Conservation (phyloP, 2,329 filamentous ascomycete species). For the Coleophoma eucalyptorum region DNA sequence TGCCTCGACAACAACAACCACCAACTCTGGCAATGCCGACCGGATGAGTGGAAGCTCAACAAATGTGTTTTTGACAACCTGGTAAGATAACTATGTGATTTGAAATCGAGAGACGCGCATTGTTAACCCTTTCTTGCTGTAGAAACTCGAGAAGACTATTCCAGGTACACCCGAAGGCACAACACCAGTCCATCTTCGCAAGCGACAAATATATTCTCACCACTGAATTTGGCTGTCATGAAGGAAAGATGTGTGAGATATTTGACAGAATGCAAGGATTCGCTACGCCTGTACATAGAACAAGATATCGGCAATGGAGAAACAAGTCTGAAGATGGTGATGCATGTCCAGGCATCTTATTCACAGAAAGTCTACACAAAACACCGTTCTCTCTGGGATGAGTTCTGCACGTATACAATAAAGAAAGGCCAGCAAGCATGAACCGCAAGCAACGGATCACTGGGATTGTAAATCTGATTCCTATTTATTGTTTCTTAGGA, state of each 20-base stretch:
- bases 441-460: no score
- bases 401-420: no score
- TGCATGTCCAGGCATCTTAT: neutral
- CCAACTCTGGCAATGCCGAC: slow-evolving; percentile 92
- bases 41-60: slow-evolving; percentile 84
- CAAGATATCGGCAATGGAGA: neutral
- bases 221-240: slow-evolving; percentile 6
- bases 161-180: slow-evolving; percentile 68
- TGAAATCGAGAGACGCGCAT: neutral
- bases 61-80: slow-evolving; percentile 94
- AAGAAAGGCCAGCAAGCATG: no score
- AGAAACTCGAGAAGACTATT: slow-evolving; percentile 81
- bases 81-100: slow-evolving; percentile 51
- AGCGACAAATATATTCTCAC: slow-evolving; percentile 47
- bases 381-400: no score
- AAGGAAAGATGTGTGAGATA: no score
- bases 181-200: slow-evolving; percentile 70
- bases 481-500: no score
- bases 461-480: no score
- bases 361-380: neutral
- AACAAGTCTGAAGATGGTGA: neutral
- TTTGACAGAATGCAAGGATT: neutral
- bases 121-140: neutral
- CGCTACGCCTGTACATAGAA: slow-evolving; percentile 4
- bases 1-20: slow-evolving; percentile 98